Base-by-base conservation (phyloP, 2,329 filamentous ascomycete species). In the Tolypocladium cylindrosporum region DNA sequence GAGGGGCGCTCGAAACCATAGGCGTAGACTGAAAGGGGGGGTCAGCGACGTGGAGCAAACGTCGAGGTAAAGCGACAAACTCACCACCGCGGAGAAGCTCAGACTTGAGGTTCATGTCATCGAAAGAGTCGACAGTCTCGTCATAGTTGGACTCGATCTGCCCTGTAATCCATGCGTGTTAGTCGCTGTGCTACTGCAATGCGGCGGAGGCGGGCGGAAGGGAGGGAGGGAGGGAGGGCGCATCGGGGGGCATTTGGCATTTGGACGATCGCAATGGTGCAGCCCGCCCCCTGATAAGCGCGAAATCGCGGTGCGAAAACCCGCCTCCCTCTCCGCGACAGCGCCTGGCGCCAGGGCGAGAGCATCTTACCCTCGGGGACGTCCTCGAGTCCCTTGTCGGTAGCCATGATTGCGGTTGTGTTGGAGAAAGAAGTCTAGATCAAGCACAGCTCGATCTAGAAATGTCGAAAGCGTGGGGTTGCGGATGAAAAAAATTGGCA, bases 141-240 rank as follows among this genome's bases (percentile, higher is more conserved):
- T 99, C 94, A 83, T 97, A 99, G 90, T 99, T 99, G 75, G 92
- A 96, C 86, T 99, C 95, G 85, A 99, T 99, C 83, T 96, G 91
- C 79, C 88, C 93, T 96, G 76, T 71, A 74, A 59, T 52, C 61
- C 53, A 36, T 21, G 16, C 2, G 3, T 21, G 56, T 58, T 48
- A 58, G 57, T 54, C 21, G 21, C 42, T 39, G 42, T 4, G 40
- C 14, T 31, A 13, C 27, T 31, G 11, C 10, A 21, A 36, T 31
- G 48, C 31, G 40, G 50, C 48, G 34, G 40, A 9, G 16, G 40
- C 34, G 48, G 24, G 39, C 7, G 50, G 37, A 3, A n/a, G 8
- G 11, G 19, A 37, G 31, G n/a, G 48, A 21, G 54, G 61, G 45
- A 59, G 50, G 45, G 45, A 19, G 41, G 56, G 34, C 55, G 43